Evolutionary conservation across 495 filamentous ascomycete genomes (phyloP).

Genomic region (Hypomontagnella submonticulosa): DNA sequence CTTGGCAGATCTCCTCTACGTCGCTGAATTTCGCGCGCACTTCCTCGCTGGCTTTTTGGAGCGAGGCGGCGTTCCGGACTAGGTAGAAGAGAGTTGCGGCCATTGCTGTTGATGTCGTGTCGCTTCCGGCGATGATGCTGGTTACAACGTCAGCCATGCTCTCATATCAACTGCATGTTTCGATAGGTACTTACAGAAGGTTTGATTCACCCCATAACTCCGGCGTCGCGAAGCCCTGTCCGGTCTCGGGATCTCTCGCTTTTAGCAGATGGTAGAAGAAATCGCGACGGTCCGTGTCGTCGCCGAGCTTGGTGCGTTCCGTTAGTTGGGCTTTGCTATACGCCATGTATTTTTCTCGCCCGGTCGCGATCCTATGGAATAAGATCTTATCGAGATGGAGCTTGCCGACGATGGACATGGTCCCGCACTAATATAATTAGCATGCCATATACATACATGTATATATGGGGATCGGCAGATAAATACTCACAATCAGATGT

Average conservation of each 20-base stretch:
- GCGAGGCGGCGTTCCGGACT: conserved; percentile 62
- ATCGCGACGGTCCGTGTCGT: conserved; percentile 71
- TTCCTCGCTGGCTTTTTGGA: conserved; percentile 61
- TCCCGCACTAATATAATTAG: conserved; percentile 57
- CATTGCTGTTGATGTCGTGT: conserved; percentile 74
- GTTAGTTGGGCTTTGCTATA: conserved; percentile 66
- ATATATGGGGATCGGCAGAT: neutral
- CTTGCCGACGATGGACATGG: conserved; percentile 65
- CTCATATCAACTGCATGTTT: neutral
- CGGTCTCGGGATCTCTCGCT: conserved; percentile 69
- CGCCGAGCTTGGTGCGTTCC: conserved; percentile 64
- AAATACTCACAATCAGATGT: conserved; percentile 63
- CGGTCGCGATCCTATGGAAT: conserved; percentile 65
- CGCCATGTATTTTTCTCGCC: conserved; percentile 64
- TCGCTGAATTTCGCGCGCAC: conserved; percentile 60
- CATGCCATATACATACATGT: conserved; percentile 1
- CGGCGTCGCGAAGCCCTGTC: conserved; percentile 69
- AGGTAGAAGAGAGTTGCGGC: conserved; percentile 75
- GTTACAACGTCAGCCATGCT: conserved; percentile 7
- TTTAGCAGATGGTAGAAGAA: conserved; percentile 70
- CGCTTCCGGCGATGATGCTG: conserved; percentile 67
- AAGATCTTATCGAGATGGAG: conserved; percentile 67
- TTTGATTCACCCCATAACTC: conserved; percentile 80
- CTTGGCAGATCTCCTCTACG: conserved; percentile 64
- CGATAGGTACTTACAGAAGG: conserved; percentile 58